phyloP scores from a whole-genome alignment of 208 protist species.

The Acanthamoeba lenticulata region DNA sequence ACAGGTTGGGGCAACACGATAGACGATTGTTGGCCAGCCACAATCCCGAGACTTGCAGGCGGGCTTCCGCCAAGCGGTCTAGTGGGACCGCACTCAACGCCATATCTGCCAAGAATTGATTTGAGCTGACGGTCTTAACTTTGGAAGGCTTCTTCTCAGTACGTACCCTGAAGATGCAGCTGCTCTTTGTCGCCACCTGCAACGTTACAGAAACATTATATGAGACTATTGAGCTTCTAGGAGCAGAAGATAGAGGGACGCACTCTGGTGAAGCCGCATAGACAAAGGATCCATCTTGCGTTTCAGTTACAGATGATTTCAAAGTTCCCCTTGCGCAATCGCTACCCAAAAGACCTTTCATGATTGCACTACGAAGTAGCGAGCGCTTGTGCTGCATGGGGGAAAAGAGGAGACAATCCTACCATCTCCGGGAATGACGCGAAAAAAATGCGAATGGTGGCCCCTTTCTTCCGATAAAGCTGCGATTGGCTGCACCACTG shows the following conservation, averaged over 20 bases:
- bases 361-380: too few species aligned
- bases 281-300: not conserved
- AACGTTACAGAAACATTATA: too few species aligned
- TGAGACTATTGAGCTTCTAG: too few species aligned
- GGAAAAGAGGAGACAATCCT: not conserved
- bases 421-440: not conserved
- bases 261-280: not conserved
- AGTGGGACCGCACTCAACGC: not conserved
- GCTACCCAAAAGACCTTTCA: too few species aligned
- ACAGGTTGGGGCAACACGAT: conserved; percentile 2
- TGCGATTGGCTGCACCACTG: not conserved
- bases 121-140: not conserved
- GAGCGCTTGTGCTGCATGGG: too few species aligned
- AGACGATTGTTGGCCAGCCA: conserved; percentile 17
- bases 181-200: not conserved
- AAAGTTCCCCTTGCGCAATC: too few species aligned
- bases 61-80: not conserved
- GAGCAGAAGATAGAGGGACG: too few species aligned
- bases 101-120: not conserved
- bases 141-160: not conserved
- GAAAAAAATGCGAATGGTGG: not conserved
- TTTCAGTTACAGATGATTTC: not conserved
- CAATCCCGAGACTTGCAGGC: not conserved
- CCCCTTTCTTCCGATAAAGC: too few species aligned
- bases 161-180: not conserved